Evolutionary conservation across 1,139 yeast genomes (phyloP).

Genomic region (Geotrichum macrosporum): DNA sequence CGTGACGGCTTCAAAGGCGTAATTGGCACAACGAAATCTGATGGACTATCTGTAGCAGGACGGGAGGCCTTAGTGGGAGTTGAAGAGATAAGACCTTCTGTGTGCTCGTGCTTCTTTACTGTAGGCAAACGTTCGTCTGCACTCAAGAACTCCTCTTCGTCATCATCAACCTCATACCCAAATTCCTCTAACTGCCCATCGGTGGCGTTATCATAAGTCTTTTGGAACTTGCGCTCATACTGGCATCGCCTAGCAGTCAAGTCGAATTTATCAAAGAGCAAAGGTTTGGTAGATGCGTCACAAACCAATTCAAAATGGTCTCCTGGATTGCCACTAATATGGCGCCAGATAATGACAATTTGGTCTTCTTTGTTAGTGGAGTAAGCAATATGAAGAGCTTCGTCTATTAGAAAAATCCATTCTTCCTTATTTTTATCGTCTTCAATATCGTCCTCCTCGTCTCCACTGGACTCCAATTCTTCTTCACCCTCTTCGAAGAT

Average conservation of each 20-base stretch:
- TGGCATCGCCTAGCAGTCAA: constrained; percentile 60
- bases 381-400: constrained; percentile 52
- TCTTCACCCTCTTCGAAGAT: constrained; percentile 66
- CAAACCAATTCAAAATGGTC: constrained; percentile 80
- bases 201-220: constrained; percentile 33
- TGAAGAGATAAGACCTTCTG: not conserved
- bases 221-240: constrained; percentile 69
- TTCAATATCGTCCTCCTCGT: constrained; percentile 49
- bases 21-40: not conserved
- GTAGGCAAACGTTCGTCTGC: not conserved
- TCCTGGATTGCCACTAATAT: constrained; percentile 79
- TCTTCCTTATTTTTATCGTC: constrained; percentile 50
- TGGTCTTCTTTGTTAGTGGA: constrained; percentile 43
- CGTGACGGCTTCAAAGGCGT: constrained; percentile 3
- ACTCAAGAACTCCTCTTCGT: not conserved
- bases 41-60: not conserved
- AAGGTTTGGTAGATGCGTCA: constrained; percentile 54
- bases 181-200: constrained; percentile 55
- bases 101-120: not conserved
- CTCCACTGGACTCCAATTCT: constrained; percentile 52
- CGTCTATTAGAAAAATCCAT: constrained; percentile 63
- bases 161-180: constrained; percentile 38
- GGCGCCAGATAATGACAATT: constrained; percentile 70
- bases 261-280: constrained; percentile 63
- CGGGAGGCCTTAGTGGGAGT: not conserved